These are phyloP conservation scores for Suzukiozyma palmioleophila DNA, from an alignment of 1,139 yeast species.

Conservation along the genomic window DNA sequence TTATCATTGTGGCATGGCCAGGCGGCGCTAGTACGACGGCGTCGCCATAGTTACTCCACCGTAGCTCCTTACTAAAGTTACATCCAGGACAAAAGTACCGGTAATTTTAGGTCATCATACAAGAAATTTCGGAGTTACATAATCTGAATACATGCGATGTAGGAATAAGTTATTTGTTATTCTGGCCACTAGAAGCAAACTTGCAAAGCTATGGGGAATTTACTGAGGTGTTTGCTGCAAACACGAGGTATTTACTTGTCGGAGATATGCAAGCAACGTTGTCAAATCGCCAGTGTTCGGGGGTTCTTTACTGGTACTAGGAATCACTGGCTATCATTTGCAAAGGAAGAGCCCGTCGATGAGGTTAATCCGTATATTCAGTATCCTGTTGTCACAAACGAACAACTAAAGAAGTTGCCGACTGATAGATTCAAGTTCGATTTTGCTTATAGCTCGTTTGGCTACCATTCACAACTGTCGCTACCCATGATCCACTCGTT, in stretches of 20 bases:
- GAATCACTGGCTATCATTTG: constrained; percentile 23
- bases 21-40: no score
- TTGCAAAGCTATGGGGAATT: no score
- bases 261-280: background rate
- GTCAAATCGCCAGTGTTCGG: background rate
- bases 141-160: background rate
- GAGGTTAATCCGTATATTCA: constrained; percentile 36
- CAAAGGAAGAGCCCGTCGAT: constrained; percentile 16
- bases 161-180: background rate
- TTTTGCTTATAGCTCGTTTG: constrained; percentile 44
- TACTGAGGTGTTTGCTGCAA: no score
- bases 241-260: background rate
- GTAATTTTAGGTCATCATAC: background rate
- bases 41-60: no score
- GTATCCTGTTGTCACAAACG: constrained; percentile 39
- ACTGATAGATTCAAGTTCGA: constrained; percentile 43
- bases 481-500: constrained; percentile 46
- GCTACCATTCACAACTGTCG: constrained; percentile 40
- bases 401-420: constrained; percentile 33
- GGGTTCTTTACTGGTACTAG: constrained; percentile 23
- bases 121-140: background rate
- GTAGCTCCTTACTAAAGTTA: no score
- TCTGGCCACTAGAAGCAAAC: background rate
- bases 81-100: no score
- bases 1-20: no score